Evolutionary conservation across 495 filamentous ascomycete species (phyloP).

Genomic region (Aspergillus coremiiformis): DNA sequence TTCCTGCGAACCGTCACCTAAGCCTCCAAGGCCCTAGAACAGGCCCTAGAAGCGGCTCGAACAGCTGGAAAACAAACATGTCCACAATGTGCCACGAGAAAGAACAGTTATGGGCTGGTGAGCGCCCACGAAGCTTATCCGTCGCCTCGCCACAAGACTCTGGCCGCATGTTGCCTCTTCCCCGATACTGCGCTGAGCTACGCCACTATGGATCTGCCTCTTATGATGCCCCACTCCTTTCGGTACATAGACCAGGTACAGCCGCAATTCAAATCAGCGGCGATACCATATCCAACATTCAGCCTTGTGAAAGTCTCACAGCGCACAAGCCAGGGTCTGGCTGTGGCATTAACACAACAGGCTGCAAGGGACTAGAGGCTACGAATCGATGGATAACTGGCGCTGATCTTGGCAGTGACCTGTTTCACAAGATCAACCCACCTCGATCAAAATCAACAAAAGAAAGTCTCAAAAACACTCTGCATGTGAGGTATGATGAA

Average conservation of each 20-base stretch:
- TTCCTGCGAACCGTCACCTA: conserved; percentile 15
- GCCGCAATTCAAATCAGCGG: neutral
- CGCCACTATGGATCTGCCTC: conserved; percentile 4
- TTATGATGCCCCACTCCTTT: neutral
- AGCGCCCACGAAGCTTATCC: conserved; percentile 9
- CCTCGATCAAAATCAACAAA: neutral
- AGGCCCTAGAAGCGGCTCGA: neutral
- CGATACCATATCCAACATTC: neutral
- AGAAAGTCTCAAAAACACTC: neutral
- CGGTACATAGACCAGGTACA: neutral
- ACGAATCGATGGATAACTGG: neutral
- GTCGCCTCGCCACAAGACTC: neutral
- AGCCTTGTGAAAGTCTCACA: neutral
- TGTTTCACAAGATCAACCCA: neutral
- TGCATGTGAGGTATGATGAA: neutral
- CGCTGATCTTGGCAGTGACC: neutral
- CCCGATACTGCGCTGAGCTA: conserved; percentile 12
- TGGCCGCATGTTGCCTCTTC: neutral
- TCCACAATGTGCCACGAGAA: conserved; percentile 12
- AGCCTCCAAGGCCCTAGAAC: conserved; percentile 15
- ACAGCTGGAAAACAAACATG: conserved; percentile 2
- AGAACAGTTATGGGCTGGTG: neutral
- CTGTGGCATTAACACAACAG: neutral
- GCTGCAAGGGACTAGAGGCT: neutral
- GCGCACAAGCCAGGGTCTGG: neutral